Evolutionary conservation across 768 basidiomycete genomes (phyloP), one percentile per base, ranked within the genome.

Genomic region (Amanita subjunquillea): DNA sequence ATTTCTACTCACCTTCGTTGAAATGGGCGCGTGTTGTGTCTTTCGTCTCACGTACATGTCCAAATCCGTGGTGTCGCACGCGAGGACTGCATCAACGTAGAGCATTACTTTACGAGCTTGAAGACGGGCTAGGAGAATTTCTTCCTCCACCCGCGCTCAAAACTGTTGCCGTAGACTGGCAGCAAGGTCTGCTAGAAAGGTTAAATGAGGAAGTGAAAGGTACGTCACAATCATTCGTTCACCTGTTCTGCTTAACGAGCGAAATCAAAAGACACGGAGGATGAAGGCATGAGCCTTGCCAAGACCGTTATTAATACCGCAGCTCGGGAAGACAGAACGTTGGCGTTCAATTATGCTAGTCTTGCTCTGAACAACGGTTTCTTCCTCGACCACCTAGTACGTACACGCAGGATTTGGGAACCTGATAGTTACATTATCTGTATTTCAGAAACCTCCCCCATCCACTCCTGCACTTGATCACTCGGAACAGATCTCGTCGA

Each of bases 311-410:
- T 90, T 30, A 74, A 76, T 34, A 80, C 86, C 8, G 79, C 91
- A 0, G 60, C 69, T 13, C 69, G 79, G 29, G 78, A 77, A 40
- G 70, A 77, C 22, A 69, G 80, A 49, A 75, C 81, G 1, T 67
- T 94, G 49, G 79, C 81, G 23, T 98, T 93, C 68, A 95, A 89
- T 67, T 92, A 94, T 62, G 92, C 94, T 3, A 87, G 87, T 57
- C 78, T 91, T 44, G 90, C 95, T 4, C 72, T 97, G 56, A 99
- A 98, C 71, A 98, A 96, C 67, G 83, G 83, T 59, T 98, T 91
- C 77, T 98, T 98, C 75, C 76, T 99, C 27, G 78, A 89, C 58
- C 76, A 75, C 53, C 74, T 99, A 37, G 95, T 97, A 65, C 48
- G 91, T 75, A 38, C 23, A 34, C 30, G n/a, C 5, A 12, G 6